Evolutionary conservation across 2,329 filamentous ascomycete genomes (phyloP).

Genomic region (Volutella citrinella): DNA sequence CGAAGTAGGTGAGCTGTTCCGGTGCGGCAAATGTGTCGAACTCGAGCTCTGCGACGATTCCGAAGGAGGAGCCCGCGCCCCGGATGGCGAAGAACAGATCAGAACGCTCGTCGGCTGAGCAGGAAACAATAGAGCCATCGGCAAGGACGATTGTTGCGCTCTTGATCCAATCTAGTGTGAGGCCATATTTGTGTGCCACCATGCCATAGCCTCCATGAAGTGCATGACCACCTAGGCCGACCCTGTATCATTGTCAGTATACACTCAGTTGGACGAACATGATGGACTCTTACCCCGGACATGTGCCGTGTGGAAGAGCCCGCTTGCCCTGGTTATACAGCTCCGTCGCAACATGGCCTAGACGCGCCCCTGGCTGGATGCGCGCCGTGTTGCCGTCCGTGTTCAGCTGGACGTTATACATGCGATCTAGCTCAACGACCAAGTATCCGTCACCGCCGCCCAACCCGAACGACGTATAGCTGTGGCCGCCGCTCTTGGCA

Average conservation of each 20-base stretch:
- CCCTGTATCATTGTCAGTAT: constrained; percentile 14
- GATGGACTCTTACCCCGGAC: constrained; percentile 40
- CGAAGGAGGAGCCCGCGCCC: constrained; percentile 30
- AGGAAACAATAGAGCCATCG: constrained; percentile 23
- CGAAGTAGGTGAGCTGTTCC: constrained; percentile 17
- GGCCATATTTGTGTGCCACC: constrained; percentile 27
- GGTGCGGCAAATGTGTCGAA: constrained; percentile 26
- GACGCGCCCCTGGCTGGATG: constrained; percentile 43
- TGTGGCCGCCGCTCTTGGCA: constrained; percentile 51
- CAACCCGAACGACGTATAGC: constrained; percentile 48
- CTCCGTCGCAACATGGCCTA: constrained; percentile 45
- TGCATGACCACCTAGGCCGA: constrained; percentile 29
- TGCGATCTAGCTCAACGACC: constrained; percentile 39
- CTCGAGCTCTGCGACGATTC: constrained; percentile 28
- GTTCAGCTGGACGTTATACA: constrained; percentile 31
- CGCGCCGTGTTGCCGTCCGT: constrained; percentile 17
- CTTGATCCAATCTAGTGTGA: constrained; percentile 27
- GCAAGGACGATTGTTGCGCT: constrained; percentile 28
- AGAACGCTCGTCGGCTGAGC: constrained; percentile 20
- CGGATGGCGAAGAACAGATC: constrained; percentile 30
- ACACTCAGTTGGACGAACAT: accelerated
- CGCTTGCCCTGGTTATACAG: constrained; percentile 38
- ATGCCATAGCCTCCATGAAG: constrained; percentile 30
- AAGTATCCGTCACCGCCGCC: constrained; percentile 41
- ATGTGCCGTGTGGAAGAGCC: constrained; percentile 50